Percentiles rank a stretch among this genome's conserved stretches.
Conservation (phyloP, 176 grass and related monocot genomes). For the Bothriochloa decipiens region DNA sequence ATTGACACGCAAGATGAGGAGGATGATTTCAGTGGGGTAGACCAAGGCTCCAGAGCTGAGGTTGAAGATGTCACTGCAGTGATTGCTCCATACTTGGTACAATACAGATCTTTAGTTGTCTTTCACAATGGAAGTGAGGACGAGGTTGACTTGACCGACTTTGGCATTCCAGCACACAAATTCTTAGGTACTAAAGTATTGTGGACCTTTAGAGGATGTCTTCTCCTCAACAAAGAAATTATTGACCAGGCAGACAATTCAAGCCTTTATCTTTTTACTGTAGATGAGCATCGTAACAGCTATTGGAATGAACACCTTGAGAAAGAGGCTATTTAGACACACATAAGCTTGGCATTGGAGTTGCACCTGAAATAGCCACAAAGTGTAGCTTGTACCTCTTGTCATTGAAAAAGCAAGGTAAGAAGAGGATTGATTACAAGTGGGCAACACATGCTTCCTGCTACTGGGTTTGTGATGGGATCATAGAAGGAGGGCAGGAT, state of each 20-base stretch:
- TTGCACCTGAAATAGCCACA: neutral
- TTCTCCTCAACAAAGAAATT: neutral
- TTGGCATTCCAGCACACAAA: neutral
- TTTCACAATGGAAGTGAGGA: neutral
- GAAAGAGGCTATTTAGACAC: neutral
- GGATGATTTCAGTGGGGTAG: neutral
- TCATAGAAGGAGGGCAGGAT: neutral
- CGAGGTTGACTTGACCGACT: accelerated
- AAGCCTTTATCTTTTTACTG: neutral
- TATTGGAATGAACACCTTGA: neutral
- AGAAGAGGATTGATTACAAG: neutral
- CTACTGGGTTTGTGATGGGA: conserved; percentile 38
- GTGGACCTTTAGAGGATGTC: conserved; percentile 8
- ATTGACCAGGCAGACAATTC: accelerated
- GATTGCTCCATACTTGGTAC: neutral
- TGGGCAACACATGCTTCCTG: neutral
- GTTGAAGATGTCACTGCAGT: accelerated
- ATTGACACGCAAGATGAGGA: neutral
- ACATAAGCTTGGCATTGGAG: neutral
- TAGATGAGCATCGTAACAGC: accelerated
- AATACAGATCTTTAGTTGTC: neutral
- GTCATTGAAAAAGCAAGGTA: accelerated
- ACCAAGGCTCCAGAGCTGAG: neutral
- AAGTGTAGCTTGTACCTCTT: neutral
- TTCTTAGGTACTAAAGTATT: neutral